A percentile compares a stretch with the other conserved stretches of the same genome.
Evolutionary conservation across 495 filamentous ascomycete species (phyloP).

Genomic region (Margaritispora aquatica): DNA sequence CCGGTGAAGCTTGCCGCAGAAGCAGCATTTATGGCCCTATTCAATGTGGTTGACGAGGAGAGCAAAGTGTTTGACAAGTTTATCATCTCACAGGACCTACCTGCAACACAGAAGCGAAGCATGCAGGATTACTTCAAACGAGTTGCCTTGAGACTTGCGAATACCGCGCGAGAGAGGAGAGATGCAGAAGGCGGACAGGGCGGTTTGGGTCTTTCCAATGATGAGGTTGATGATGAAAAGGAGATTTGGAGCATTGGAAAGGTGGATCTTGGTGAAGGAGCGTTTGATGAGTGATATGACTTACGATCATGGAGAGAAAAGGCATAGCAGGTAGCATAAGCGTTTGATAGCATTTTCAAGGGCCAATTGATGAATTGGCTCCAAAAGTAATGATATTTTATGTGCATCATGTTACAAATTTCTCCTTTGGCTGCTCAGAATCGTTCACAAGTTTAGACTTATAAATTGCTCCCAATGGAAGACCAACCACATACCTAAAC

Average conservation of each 20-base stretch:
- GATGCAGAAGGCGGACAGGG: constrained; percentile 88
- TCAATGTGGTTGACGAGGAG: constrained; percentile 83
- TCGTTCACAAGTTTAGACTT: no score
- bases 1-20: constrained; percentile 94
- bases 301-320: neutral
- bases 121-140: constrained; percentile 98
- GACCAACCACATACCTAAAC: no score
- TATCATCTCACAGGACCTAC: constrained; percentile 58
- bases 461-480: no score
- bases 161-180: constrained; percentile 77
- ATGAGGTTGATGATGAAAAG: constrained; percentile 88
- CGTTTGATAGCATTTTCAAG: neutral
- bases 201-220: constrained; percentile 74
- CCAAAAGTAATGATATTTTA: neutral
- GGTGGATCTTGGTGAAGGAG: constrained; percentile 66
- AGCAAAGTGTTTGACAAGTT: constrained; percentile 87
- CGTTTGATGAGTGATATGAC: constrained; percentile 21
- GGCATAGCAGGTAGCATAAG: neutral
- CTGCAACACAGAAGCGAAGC: constrained; percentile 68
- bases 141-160: constrained; percentile 72
- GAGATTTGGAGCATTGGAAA: constrained; percentile 95
- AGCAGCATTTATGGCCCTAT: constrained; percentile 91
- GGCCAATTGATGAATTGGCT: neutral
- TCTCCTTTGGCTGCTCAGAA: no score
- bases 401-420: neutral